phyloP scores from a whole-genome alignment of 352 stramenopile species.

The Phytopythium boreale region DNA sequence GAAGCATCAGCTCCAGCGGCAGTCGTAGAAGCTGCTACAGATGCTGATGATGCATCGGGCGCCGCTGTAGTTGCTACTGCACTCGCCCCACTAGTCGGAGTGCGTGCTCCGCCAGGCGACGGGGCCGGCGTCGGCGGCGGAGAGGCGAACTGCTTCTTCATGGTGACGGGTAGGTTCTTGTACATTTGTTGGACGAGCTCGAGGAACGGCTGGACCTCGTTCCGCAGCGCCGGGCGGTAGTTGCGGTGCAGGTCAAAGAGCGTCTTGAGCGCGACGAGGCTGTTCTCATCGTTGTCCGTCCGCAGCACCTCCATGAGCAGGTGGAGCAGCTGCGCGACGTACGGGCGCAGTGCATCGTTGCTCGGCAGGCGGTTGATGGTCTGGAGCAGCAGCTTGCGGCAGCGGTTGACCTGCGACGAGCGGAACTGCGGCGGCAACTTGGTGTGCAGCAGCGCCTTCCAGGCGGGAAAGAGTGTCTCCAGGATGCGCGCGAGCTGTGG shows the following conservation, averaged over 20 bases:
- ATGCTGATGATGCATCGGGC: too few species aligned
- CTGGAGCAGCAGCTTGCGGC: constrained; percentile 92
- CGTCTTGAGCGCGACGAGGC: constrained; percentile 92
- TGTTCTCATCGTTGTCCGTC: constrained; percentile 97
- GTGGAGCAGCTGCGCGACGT: constrained; percentile 90
- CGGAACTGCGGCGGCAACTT: constrained; percentile 72
- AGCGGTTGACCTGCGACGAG: constrained; percentile 80
- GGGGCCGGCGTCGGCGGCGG: constrained; percentile 26
- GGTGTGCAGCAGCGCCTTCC: constrained; percentile 79
- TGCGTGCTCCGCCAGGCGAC: background rate
- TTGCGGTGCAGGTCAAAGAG: constrained; percentile 98
- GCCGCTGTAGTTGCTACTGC: background rate
- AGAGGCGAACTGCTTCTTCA: constrained; percentile 83
- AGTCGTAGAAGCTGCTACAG: background rate
- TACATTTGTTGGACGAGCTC: constrained; percentile 90
- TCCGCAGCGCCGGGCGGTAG: constrained; percentile 88
- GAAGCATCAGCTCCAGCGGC: background rate
- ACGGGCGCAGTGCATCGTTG: constrained; percentile 93
- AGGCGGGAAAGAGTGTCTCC: constrained; percentile 89
- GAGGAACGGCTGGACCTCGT: constrained; percentile 89
- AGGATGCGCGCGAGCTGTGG: constrained; percentile 90
- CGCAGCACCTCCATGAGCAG: constrained; percentile 93
- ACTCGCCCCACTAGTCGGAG: background rate
- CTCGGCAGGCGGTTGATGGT: constrained; percentile 94
- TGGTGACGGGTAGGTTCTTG: constrained; percentile 79